Conservation (phyloP, 495 filamentous ascomycete species). For the Filosporella fistucella region DNA sequence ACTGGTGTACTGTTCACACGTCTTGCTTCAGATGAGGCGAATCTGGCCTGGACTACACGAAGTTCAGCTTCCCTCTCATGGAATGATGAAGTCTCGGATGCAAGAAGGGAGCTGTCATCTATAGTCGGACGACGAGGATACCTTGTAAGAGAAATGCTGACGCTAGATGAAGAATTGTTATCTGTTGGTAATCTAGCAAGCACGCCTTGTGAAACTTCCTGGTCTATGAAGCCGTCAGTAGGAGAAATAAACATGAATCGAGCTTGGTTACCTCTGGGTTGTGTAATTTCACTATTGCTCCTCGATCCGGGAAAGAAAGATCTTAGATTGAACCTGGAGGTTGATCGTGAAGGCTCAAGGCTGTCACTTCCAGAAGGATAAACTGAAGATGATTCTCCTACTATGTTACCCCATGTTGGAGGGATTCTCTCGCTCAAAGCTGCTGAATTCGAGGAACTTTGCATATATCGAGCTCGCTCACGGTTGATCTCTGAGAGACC, state of each 20-base stretch:
- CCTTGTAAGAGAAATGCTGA: too few relatives aligned
- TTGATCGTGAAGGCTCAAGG: conserved; percentile 9
- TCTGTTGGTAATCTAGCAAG: too few relatives aligned
- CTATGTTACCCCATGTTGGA: conserved; percentile 11
- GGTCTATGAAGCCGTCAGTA: too few relatives aligned
- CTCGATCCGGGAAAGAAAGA: background rate
- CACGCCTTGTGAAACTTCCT: too few relatives aligned
- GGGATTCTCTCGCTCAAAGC: conserved; percentile 13
- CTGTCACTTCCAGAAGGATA: conserved; percentile 12
- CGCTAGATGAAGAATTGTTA: too few relatives aligned
- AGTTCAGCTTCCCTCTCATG: conserved; percentile 18
- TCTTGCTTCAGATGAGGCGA: conserved; percentile 7
- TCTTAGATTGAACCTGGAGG: conserved; percentile 9
- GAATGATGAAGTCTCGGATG: conserved; percentile 20
- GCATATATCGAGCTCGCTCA: conserved; percentile 8
- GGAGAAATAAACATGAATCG: too few relatives aligned
- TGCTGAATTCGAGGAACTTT: conserved; percentile 14
- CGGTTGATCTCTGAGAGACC: background rate
- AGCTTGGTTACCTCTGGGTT: too few relatives aligned
- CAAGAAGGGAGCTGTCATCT: conserved; percentile 11
- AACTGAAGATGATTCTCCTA: conserved; percentile 10
- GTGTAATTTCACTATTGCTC: background rate
- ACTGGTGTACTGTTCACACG: conserved; percentile 16
- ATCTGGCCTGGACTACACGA: conserved; percentile 9
- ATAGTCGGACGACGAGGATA: background rate